Evolutionary conservation across 2,329 filamentous ascomycete species (phyloP), one percentile per base, ranked within the genome.

Genomic region (Aspergillus sp.): DNA sequence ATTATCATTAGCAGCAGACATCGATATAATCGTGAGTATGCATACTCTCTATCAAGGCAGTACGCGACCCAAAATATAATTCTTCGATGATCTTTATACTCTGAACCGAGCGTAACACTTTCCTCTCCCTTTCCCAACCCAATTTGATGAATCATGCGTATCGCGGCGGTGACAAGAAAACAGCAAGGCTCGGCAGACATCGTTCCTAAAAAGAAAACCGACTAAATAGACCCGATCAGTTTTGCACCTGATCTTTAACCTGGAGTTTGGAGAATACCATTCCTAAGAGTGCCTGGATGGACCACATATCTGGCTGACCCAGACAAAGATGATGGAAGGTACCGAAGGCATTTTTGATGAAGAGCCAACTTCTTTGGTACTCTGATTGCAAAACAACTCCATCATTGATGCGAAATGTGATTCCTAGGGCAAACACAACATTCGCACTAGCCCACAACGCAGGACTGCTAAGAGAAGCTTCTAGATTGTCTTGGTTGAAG

Each of bases 21-120:
- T 17, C n/a, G n/a, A 33, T 9, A 19, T 3, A 3, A 12, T 19
- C 21, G 12, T 11, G 15, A 12, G 48, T n/a, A 4, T 1, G 14
- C 60, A 33, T 60, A 64, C 62, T 64, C 62, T 52, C 57, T 58
- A 57, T 64, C 62, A 14, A 64, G 37, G 25, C 59, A 60, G 43
- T 63, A 64, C 11, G 61, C 52, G 12, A 63, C 50, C 62, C 61
- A 64, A 35, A 63, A 64, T 11, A 63, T 39, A 12, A 44, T 58
- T 15, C 46, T 54, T 39, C 57, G 58, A 4, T 62, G 46, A 21
- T 61, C 50, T 15, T 17, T 21, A 11, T 61, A 56, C 7, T 62
- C 54, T 1, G 49, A 5, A 12, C 19, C 55, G 6, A 62, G 37
- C 3, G 37, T 12, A n/a, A 40, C 21, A 12, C 23, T 44, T 15